Evolutionary conservation across 257 asterid genomes (phyloP), one percentile per base, ranked within the genome.

Genomic region (Voacanga thouarsii): DNA sequence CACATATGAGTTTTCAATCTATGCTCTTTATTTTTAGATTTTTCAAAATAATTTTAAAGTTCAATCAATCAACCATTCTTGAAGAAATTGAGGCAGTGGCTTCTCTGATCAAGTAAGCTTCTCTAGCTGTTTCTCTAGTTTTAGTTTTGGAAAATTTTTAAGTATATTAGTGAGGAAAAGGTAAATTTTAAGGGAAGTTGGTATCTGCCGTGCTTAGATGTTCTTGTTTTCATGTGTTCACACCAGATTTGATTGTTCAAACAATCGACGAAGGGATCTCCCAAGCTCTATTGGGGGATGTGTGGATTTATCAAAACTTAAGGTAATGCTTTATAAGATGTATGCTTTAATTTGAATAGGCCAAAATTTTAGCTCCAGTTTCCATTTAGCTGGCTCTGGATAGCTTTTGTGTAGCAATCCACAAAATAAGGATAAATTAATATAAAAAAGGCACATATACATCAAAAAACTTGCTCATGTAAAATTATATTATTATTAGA

Each of bases 221-320:
- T 76, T 80, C 67, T 43, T 24, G 37, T 26, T 65, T 61, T 64
- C 75, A 16, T 78, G 67, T 84, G 57, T 69, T 80, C 78, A 49
- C 51, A n/a, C 86, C 89, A 95, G 98, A 90, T 89, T 93, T 83
- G 99, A 93, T 86, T 93, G 99, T 86, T 95, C 98, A 49, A 91
- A 87, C 83, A 95, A 95, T 87, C 81, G 44, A 82, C 84, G 91
- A 64, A 87, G 80, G 76, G 86, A 85, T 81, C 98, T 95, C 75
- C 93, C 99, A 7, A 82, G 78, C 82, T 86, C 98, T 79, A 86
- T 95, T 69, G 97, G 98, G 73, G 87, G 80, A 60, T 95, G 98
- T 77, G 50, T 81, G 65, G 87, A 85, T 84, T 77, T 95, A 63
- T 65, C 98, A 75, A 97, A 95, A 44, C 82, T 95, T 83, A 95